Percentiles rank a stretch among this genome's conserved stretches.
Evolutionary conservation across 805 yeast genomes (phyloP).

Genomic region (Lachancea waltii): DNA sequence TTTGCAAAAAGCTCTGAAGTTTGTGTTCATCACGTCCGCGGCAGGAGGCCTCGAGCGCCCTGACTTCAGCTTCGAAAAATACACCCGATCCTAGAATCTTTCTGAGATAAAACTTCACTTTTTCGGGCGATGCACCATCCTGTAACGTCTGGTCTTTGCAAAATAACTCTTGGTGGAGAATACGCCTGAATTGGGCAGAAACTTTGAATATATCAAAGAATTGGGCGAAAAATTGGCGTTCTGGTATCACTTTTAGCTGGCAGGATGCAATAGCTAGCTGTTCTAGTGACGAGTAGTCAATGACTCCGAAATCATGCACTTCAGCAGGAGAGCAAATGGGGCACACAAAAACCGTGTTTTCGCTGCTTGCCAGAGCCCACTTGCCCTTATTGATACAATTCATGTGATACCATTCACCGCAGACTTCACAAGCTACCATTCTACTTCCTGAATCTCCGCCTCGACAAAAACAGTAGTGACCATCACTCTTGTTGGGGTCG

Average conservation of each 20-base stretch:
- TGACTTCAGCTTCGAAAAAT: conserved; percentile 10
- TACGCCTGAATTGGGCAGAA: conserved; percentile 14
- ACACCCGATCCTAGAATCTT: conserved; percentile 42
- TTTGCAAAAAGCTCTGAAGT: conserved; percentile 1
- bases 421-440: conserved; percentile 65
- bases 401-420: conserved; percentile 69
- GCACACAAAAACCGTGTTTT: conserved; percentile 42
- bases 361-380: conserved; percentile 28
- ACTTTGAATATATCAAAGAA: conserved; percentile 14
- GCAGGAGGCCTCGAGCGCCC: conserved; percentile 13
- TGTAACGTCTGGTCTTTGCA: conserved; percentile 17
- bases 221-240: conserved; percentile 11
- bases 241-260: conserved; percentile 20
- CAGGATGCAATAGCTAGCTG: conserved; percentile 15
- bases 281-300: conserved; percentile 17
- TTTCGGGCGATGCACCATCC: conserved; percentile 20
- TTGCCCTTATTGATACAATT: conserved; percentile 43
- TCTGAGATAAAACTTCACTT: conserved; percentile 39
- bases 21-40: conserved; percentile 6
- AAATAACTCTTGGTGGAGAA: conserved; percentile 11
- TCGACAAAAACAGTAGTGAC: conserved; percentile 53
- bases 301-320: conserved; percentile 15
- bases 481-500: conserved; percentile 25
- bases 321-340: conserved; percentile 39
- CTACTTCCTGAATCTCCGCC: conserved; percentile 47